phyloP scores from a whole-genome alignment of 805 yeast species.

The Candida tallmaniae region DNA sequence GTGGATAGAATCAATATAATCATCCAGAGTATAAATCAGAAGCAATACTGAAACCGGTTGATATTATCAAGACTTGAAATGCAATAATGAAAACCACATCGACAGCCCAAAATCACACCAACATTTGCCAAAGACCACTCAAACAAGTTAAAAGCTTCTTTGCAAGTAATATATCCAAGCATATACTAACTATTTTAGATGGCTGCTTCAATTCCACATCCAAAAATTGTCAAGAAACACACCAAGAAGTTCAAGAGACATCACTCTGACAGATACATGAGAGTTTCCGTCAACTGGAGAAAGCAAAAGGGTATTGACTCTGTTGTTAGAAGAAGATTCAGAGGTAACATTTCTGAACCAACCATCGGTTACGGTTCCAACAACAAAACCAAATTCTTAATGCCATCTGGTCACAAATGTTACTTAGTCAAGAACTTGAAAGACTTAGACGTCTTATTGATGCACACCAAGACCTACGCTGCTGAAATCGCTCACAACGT shows the following conservation, averaged over 20 bases:
- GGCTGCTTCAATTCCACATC: slow-evolving; percentile 98
- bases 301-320: slow-evolving; percentile 99
- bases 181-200: slow-evolving; percentile 28
- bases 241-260: slow-evolving; percentile 99
- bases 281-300: slow-evolving; percentile 99
- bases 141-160: too few relatives aligned
- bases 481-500: slow-evolving; percentile 99
- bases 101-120: too few relatives aligned
- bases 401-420: slow-evolving; percentile 98
- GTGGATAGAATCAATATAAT: too few relatives aligned
- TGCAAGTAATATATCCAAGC: too few relatives aligned
- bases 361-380: slow-evolving; percentile 99
- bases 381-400: slow-evolving; percentile 95
- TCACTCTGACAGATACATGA: slow-evolving; percentile 99
- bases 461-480: slow-evolving; percentile 98
- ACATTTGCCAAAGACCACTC: too few relatives aligned
- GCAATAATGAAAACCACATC: too few relatives aligned
- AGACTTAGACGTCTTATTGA: slow-evolving; percentile 91
- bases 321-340: slow-evolving; percentile 99
- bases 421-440: slow-evolving; percentile 87
- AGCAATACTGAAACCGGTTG: too few relatives aligned
- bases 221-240: slow-evolving; percentile 99
- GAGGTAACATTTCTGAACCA: slow-evolving; percentile 99
- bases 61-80: too few relatives aligned
- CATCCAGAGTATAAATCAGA: too few relatives aligned